Conservation (phyloP, 2,329 filamentous ascomycete genomes). For the Celoporthe dispersa region DNA sequence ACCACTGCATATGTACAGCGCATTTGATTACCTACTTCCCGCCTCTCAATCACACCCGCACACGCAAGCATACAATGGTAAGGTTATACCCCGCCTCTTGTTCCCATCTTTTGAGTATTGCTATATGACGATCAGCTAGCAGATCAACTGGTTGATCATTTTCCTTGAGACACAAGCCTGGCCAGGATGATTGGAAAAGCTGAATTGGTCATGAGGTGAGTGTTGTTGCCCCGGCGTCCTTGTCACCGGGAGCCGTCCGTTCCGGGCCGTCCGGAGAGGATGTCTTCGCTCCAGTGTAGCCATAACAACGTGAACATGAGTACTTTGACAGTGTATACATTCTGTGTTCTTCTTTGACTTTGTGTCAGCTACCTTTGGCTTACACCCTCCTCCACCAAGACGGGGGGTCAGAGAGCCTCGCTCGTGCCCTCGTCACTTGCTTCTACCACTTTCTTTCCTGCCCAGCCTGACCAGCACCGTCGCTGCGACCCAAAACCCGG, state of each 20-base stretch:
- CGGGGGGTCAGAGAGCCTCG: background rate
- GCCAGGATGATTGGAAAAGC: background rate
- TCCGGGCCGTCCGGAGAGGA: slow-evolving; percentile 15
- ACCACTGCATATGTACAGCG: background rate
- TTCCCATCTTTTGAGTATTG: background rate
- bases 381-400: background rate
- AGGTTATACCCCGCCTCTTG: background rate
- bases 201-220: slow-evolving; percentile 5
- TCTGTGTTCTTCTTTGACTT: background rate
- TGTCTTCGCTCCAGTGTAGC: slow-evolving; percentile 8
- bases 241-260: slow-evolving; percentile 1
- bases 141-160: background rate
- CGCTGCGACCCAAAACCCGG: background rate
- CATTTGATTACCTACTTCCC: background rate
- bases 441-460: background rate
- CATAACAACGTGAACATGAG: slow-evolving; percentile 23
- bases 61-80: background rate
- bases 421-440: background rate
- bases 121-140: background rate
- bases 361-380: background rate
- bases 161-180: too few relatives aligned
- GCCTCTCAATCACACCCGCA: background rate
- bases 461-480: background rate
- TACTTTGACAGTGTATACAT: background rate
- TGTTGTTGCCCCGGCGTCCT: slow-evolving; percentile 4